These are phyloP conservation scores for Aspergillus sp. DNA, from an alignment of 2,329 filamentous ascomycete species.

Conservation along the genomic window DNA sequence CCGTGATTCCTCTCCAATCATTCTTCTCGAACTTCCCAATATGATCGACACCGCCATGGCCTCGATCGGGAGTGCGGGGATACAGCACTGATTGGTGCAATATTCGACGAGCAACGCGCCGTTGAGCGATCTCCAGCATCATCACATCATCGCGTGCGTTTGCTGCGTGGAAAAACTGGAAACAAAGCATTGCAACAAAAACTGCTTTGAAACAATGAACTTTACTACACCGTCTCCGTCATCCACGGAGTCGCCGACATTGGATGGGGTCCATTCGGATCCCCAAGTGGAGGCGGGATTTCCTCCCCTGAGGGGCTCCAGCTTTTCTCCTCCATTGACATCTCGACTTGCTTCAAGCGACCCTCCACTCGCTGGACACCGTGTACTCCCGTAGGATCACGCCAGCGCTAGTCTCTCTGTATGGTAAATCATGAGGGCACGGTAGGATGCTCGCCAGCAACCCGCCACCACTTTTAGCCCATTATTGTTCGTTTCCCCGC, in stretches of 20 bases:
- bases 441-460: slow-evolving; percentile 1
- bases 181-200: background rate
- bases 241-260: background rate
- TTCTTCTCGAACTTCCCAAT: background rate
- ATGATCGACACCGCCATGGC: slow-evolving; percentile 32
- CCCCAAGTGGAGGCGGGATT: background rate
- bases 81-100: slow-evolving; percentile 29
- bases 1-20: no score
- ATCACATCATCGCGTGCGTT: background rate
- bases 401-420: slow-evolving; percentile 18
- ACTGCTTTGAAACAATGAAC: background rate
- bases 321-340: background rate
- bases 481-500: background rate
- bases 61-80: slow-evolving; percentile 28
- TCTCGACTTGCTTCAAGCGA: background rate
- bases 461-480: background rate
- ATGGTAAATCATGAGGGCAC: slow-evolving; percentile 23
- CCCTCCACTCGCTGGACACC: background rate
- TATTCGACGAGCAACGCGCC: slow-evolving; percentile 28
- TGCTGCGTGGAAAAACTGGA: no score
- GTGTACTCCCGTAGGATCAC: background rate
- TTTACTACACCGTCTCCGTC: no score
- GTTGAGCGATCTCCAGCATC: background rate
- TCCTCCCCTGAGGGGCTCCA: background rate
- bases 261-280: background rate